A percentile compares a stretch with the other conserved stretches of the same genome.
These are phyloP conservation scores for Psilocybe tampanensis DNA, from an alignment of 768 basidiomycete species.

Conservation along the genomic window DNA sequence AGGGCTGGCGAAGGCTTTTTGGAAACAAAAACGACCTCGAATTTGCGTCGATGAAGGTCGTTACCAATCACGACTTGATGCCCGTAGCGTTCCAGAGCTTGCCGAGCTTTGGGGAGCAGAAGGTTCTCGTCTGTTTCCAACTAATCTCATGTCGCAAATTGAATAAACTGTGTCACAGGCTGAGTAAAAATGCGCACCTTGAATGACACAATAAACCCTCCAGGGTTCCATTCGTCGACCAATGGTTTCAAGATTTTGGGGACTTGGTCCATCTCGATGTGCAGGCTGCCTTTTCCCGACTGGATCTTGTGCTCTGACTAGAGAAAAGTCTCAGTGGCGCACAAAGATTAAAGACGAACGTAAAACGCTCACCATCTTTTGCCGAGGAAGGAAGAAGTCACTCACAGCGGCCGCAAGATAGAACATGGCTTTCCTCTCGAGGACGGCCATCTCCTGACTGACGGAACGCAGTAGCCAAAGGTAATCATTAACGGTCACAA, in stretches of 20 bases:
- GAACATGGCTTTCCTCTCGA: slow-evolving; percentile 82
- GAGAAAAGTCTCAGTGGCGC: background rate
- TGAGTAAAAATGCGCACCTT: slow-evolving; percentile 58
- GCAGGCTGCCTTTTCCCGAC: slow-evolving; percentile 90
- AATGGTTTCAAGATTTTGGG: slow-evolving; percentile 94
- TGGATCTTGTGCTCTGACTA: slow-evolving; percentile 99
- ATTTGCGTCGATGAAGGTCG: slow-evolving; percentile 88
- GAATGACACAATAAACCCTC: slow-evolving; percentile 95
- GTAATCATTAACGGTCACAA: slow-evolving; percentile 96
- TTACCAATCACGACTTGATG: slow-evolving; percentile 98
- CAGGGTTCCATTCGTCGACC: slow-evolving; percentile 90
- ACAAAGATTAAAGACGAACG: background rate
- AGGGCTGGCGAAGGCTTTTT: slow-evolving; percentile 33
- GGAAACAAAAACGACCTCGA: slow-evolving; percentile 91
- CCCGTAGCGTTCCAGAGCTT: slow-evolving; percentile 89
- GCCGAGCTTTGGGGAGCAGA: slow-evolving; percentile 88
- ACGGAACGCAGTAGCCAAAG: slow-evolving; percentile 88
- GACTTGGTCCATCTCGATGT: slow-evolving; percentile 98
- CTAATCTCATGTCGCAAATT: slow-evolving; percentile 38
- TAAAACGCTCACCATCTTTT: slow-evolving; percentile 73
- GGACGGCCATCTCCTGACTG: slow-evolving; percentile 70
- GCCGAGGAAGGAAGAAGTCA: slow-evolving; percentile 94
- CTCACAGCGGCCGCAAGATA: slow-evolving; percentile 98
- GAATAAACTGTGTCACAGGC: background rate
- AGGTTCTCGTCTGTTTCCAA: slow-evolving; percentile 88